phyloP scores from a whole-genome alignment of 192 early-diverging fungal species.

The Geranomyces michiganensis region DNA sequence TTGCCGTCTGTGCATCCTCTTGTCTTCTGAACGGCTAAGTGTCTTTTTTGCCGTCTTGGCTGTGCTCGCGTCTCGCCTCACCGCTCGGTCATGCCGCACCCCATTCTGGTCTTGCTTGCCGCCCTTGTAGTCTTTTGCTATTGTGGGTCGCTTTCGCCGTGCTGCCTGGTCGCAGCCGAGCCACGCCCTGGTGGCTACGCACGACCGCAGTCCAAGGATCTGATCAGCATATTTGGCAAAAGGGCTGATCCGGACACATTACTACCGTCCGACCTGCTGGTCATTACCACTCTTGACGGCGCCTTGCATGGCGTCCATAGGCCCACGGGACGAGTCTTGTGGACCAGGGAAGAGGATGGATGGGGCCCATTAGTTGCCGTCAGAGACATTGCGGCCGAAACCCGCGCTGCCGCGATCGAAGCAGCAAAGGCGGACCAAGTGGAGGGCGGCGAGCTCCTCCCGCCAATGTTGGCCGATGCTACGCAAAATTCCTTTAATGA shows the following conservation, averaged over 20 bases:
- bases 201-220: not conserved
- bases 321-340: constrained; percentile 57
- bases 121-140: not conserved
- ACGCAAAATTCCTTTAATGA: not conserved
- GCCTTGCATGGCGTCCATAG: constrained; percentile 66
- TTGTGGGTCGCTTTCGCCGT: not conserved
- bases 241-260: not conserved
- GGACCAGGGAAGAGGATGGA: constrained; percentile 51
- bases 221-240: not conserved
- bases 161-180: constrained; percentile 1
- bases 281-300: constrained; percentile 79
- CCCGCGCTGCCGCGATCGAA: not conserved
- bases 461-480: not conserved
- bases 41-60: too few species aligned
- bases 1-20: too few species aligned
- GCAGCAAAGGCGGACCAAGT: not conserved
- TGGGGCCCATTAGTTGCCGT: constrained; percentile 50
- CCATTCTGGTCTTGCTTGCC: not conserved
- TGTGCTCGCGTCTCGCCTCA: not conserved
- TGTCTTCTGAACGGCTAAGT: too few species aligned
- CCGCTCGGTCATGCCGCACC: constrained; percentile 1
- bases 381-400: constrained; percentile 19
- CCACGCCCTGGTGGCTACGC: constrained; percentile 1
- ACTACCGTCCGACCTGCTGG: constrained; percentile 46
- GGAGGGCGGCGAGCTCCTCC: constrained; percentile 1